Conservation (phyloP, 2,329 filamentous ascomycete species). For the Sporothrix sp. region DNA sequence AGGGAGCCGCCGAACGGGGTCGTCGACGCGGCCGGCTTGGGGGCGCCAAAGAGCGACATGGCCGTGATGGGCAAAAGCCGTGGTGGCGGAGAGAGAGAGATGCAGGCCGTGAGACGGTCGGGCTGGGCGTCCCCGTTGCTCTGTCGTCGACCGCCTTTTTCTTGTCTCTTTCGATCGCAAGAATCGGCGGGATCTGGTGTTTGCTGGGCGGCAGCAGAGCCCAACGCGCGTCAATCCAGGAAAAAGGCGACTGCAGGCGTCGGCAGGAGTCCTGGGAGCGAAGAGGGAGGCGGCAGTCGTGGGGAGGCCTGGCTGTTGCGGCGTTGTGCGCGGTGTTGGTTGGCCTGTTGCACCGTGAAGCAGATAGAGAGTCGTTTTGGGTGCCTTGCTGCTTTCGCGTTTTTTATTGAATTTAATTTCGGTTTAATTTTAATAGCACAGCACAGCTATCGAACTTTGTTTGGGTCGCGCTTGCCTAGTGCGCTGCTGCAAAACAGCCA, state of each 20-base stretch:
- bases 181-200: background rate
- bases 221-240: background rate
- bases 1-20: slow-evolving; percentile 14
- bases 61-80: background rate
- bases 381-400: slow-evolving; percentile 9
- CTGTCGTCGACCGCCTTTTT: background rate
- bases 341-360: slow-evolving; percentile 1
- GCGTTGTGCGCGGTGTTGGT: background rate
- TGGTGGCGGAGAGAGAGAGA: background rate
- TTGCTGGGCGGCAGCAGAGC: too few relatives aligned
- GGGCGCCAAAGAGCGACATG: slow-evolving; percentile 17
- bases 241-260: background rate
- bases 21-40: slow-evolving; percentile 12
- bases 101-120: background rate
- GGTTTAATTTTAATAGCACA: slow-evolving; percentile 8
- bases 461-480: slow-evolving; percentile 3
- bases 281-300: background rate
- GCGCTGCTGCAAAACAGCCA: slow-evolving; percentile 1
- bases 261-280: background rate
- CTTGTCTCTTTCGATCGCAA: background rate
- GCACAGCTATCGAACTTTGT: slow-evolving; percentile 3
- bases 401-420: slow-evolving; percentile 11
- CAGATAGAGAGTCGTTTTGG: background rate
- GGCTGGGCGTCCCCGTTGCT: background rate
- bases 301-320: background rate